Percentiles rank a stretch among this genome's conserved stretches.
These are phyloP conservation scores for Citrus cavaleriei DNA, from an alignment of 345 rosid genomes.

Conservation along the genomic window DNA sequence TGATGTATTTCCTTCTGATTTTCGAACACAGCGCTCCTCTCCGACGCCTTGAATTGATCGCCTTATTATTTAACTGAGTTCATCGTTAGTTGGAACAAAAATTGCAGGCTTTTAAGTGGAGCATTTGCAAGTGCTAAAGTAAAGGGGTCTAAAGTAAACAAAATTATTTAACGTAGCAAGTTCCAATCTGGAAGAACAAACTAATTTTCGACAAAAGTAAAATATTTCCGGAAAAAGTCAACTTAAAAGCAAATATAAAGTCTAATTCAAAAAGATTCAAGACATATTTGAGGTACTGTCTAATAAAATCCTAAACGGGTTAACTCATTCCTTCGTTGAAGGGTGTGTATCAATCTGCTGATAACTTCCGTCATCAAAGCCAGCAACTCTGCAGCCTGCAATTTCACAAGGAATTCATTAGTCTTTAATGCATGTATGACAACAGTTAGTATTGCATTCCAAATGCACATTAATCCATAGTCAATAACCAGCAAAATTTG, in stretches of 20 bases:
- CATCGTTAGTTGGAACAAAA: background rate
- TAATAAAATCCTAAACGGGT: background rate
- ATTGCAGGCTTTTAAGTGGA: background rate
- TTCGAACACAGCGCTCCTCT: no score
- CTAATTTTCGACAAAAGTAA: background rate
- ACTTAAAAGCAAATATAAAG: background rate
- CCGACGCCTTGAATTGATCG: background rate
- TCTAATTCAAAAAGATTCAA: background rate
- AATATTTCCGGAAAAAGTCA: background rate
- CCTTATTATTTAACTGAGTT: no score
- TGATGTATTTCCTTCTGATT: no score
- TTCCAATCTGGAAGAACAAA: background rate
- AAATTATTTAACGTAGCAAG: background rate
- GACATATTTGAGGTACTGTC: background rate
- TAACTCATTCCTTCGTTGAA: background rate
- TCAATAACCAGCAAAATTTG: background rate
- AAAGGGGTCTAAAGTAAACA: no score
- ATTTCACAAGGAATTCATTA: background rate
- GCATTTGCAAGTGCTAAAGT: background rate
- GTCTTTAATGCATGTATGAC: background rate
- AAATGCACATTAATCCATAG: background rate
- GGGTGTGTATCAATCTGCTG: background rate
- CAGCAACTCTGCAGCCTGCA: background rate
- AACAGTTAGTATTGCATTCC: background rate
- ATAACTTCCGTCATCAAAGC: background rate